Evolutionary conservation across 2,329 filamentous ascomycete genomes (phyloP).

Genomic region (Aspergillus oerlinghausenensis): DNA sequence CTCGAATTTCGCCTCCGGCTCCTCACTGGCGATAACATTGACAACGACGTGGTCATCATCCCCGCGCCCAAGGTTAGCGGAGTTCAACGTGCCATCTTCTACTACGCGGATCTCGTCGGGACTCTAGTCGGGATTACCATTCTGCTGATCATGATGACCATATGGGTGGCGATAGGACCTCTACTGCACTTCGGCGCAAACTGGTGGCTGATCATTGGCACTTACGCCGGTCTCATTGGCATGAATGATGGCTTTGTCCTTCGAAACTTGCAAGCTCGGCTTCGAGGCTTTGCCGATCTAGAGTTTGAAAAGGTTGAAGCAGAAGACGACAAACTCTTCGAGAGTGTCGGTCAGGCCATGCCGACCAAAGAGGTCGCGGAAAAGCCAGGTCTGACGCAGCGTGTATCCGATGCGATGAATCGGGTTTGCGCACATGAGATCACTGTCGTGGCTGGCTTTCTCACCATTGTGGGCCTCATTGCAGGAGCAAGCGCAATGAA

Average conservation of each 20-base stretch:
- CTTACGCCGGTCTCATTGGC: constrained; percentile 44
- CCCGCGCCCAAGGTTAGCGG: constrained; percentile 24
- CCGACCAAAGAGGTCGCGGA: not conserved
- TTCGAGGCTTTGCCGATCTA: constrained; percentile 11
- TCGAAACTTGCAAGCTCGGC: constrained; percentile 36
- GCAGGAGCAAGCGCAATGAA: constrained; percentile 20
- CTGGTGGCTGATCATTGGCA: constrained; percentile 47
- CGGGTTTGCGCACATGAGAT: not conserved
- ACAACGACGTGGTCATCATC: constrained; percentile 32
- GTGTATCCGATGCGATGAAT: not conserved
- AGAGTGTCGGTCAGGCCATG: not conserved
- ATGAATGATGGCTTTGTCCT: constrained; percentile 44
- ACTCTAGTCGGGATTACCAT: constrained; percentile 37
- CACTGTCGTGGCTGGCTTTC: not conserved
- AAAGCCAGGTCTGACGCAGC: not conserved
- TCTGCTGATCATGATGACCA: constrained; percentile 30
- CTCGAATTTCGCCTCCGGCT: constrained; percentile 14
- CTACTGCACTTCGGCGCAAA: constrained; percentile 37
- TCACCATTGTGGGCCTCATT: constrained; percentile 19
- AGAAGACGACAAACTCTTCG: not conserved
- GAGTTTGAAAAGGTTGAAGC: constrained; percentile 1
- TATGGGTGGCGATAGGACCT: constrained; percentile 39
- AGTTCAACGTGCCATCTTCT: constrained; percentile 36
- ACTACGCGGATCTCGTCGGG: constrained; percentile 36
- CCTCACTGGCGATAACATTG: constrained; percentile 14